Base-by-base conservation (phyloP, 164 flowering plant species). In the Aristolochia contorta region DNA sequence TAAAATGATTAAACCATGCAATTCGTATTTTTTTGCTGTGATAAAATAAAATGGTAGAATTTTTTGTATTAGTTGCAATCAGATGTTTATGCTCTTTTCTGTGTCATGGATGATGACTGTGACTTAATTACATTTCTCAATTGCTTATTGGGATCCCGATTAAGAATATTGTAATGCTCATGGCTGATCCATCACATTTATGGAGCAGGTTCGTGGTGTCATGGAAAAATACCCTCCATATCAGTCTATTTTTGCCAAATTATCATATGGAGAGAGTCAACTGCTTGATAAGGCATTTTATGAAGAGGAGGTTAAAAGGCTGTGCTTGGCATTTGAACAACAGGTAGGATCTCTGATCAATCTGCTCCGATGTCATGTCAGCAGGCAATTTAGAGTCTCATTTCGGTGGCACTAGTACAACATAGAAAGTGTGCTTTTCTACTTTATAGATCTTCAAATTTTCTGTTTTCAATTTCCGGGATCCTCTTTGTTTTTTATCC, bases 161-260 rank as follows among this genome's bases (percentile, higher is more conserved):
- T 37, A 37, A 37, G 7, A 37, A 37, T 37, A 37, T 37, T 37
- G 12, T 37, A 1, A 10, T 10, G 43, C 7, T 37, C 43, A 37
- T 37, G 43, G 10, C 43, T 37, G 43, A 37, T 37, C 43, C 12
- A 8, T 7, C 23, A 12, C 6, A 32, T 33, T 48, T 49, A 20
- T 13, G 47, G 16, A 57, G 41, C 66, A 94, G 99, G 99, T 94
- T 61, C 96, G 99, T 68, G 85, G 59, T 73, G 91, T 69, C 56
- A 84, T 94, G 96, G 99, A 94, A 64, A 94, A 94, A 57, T 94
- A 88, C 60, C 99, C 99, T 59, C 99, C 99, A 21, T 94, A 94
- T 66, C 99, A 94, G 74, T 65, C 96, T 22, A 94, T 94, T 15
- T 94, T 94, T 68, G 71, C 95, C 16, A 89, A 89, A 67, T 64